A percentile compares a stretch with the other conserved stretches of the same genome.
These are phyloP conservation scores for Mortierella sp. DNA, from an alignment of 371 early-diverging fungal genomes.

Conservation along the genomic window DNA sequence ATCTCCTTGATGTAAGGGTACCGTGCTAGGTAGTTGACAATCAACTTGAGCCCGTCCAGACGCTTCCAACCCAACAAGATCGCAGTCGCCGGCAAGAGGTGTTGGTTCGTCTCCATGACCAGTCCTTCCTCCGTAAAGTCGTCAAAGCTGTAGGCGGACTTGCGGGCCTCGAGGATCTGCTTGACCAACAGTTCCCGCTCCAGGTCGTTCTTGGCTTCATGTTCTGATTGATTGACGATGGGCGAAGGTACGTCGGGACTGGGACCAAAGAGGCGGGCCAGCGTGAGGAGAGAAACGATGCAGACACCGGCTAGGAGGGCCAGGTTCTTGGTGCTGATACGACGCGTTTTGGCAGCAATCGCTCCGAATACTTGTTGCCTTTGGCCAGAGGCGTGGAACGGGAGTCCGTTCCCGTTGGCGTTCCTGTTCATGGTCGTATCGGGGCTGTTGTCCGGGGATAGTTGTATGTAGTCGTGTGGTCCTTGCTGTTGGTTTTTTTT, in stretches of 20 bases:
- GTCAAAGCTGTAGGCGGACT: conserved; percentile 37
- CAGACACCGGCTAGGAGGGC: conserved; percentile 31
- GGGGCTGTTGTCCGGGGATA: neutral
- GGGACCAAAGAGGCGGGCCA: conserved; percentile 23
- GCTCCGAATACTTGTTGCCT: conserved; percentile 14
- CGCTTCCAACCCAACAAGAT: conserved; percentile 58
- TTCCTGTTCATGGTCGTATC: conserved; percentile 39
- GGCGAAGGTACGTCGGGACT: neutral
- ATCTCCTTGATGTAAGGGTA: conserved; percentile 74
- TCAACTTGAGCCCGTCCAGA: conserved; percentile 59
- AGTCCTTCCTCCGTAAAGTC: conserved; percentile 55
- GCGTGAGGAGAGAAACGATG: conserved; percentile 33
- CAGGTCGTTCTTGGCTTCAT: conserved; percentile 23
- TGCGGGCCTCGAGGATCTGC: conserved; percentile 38
- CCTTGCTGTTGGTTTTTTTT: neutral
- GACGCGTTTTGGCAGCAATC: neutral
- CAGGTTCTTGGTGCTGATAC: conserved; percentile 14
- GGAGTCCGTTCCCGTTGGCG: conserved; percentile 34
- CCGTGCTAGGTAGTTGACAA: conserved; percentile 63
- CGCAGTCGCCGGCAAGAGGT: conserved; percentile 50
- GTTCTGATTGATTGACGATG: conserved; percentile 7
- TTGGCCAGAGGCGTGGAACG: conserved; percentile 35
- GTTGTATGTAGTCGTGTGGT: neutral
- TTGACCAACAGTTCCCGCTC: conserved; percentile 37
- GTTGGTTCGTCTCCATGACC: conserved; percentile 23